These are phyloP conservation scores for Gentiana dahurica DNA, from an alignment of 257 asterid species.

Conservation along the genomic window DNA sequence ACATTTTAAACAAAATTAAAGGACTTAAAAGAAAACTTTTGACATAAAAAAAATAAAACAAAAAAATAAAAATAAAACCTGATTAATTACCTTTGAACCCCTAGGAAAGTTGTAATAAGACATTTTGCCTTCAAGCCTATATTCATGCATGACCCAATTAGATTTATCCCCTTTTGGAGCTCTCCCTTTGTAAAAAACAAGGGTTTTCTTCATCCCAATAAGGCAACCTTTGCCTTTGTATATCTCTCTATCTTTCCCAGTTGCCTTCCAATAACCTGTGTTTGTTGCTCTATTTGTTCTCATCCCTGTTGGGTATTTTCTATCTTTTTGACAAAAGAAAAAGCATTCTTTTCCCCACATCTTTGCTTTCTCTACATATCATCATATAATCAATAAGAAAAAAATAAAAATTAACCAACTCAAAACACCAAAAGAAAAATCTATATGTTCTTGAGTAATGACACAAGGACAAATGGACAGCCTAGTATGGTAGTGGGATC, in stretches of 20 bases:
- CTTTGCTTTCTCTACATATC: slow-evolving; percentile 51
- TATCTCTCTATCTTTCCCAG: slow-evolving; percentile 84
- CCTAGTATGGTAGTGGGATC: too few relatives aligned
- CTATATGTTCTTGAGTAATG: too few relatives aligned
- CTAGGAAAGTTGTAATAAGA: slow-evolving; percentile 51
- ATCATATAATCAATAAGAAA: neutral
- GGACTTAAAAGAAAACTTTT: neutral
- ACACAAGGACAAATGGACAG: too few relatives aligned
- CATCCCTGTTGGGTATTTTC: slow-evolving; percentile 83
- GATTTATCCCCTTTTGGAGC: slow-evolving; percentile 80
- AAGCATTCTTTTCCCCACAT: slow-evolving; percentile 78
- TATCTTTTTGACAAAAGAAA: slow-evolving; percentile 67
- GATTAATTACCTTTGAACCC: slow-evolving; percentile 42
- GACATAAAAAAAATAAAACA: neutral
- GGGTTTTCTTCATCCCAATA: slow-evolving; percentile 91
- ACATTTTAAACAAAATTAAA: neutral
- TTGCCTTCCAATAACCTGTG: slow-evolving; percentile 85
- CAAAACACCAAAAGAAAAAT: neutral
- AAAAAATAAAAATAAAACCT: too few relatives aligned
- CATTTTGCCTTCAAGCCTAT: slow-evolving; percentile 49
- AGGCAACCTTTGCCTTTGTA: slow-evolving; percentile 31
- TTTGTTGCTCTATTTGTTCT: slow-evolving; percentile 78
- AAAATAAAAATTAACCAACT: neutral
- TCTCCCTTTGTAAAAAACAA: slow-evolving; percentile 86
- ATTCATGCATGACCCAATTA: slow-evolving; percentile 91